Evolutionary conservation across 106 monocot genomes (phyloP), one percentile per base, ranked within the genome.

Genomic region (Platanthera guangdongensis): DNA sequence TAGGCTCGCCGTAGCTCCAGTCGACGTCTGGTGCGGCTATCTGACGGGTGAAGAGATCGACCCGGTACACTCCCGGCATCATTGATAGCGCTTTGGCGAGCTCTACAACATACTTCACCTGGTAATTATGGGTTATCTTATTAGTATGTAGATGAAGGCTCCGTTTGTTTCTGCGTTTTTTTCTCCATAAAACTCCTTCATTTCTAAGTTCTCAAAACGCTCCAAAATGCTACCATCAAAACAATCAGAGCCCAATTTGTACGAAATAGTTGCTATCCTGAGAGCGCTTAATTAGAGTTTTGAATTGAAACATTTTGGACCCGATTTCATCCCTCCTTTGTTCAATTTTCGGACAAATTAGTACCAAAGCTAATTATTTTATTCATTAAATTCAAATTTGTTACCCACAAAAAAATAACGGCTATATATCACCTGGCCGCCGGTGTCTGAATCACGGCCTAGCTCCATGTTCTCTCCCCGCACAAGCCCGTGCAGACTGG

Each of bases 401-500:
- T 39, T 3, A 39, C 2, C 0, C 2, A 39, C 2, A 39, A 39
- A 53, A 46, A 54, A 12, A 46, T 49, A 68, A 21, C 15, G 21
- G 46, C n/a, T 15, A 50, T 6, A 39, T 39, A 5, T 39, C 79
- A 86, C 95, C 88, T 93, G 96, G 52, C 93, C 96, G 51, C 93
- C 96, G 16, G 96, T 96, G 68, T 96, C 96, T 1, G 96, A 96
- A 71, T 96, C 96, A 72, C 89, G 78, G 4, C 96, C 96, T 0
- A 96, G 81, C 80, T 96, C 96, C 96, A 96, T 96, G 81, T 93
- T 93, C 65, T 96, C 96, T 28, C 96, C 93, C 55, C 96, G 93
- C 54, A 96, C 93, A 4, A 96, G 87, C 46, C 96, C 96, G 57
- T 96, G 95, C 78, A 96, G 77, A 80, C 95, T 95, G 80, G 80